Percentiles rank a stretch among this genome's conserved stretches.
Conservation (phyloP, 306 rosid species). For the Vigna mungo region DNA sequence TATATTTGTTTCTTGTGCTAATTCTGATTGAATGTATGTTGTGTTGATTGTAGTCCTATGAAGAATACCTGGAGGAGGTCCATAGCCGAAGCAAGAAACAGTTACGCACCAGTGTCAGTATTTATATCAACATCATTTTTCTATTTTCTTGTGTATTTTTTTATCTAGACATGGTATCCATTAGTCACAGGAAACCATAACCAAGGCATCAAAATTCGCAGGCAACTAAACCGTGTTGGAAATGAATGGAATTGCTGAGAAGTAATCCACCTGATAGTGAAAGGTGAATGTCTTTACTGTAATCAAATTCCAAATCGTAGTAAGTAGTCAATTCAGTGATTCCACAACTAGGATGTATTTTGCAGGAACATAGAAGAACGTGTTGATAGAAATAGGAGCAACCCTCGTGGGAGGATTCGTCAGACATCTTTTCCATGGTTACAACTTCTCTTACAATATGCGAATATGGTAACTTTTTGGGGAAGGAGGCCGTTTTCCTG, state of each 20-base stretch:
- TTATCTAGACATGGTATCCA: constrained; percentile 3
- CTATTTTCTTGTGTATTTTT: not conserved
- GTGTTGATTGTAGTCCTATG: constrained; percentile 50
- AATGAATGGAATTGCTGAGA: constrained; percentile 34
- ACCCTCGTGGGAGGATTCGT: constrained; percentile 38
- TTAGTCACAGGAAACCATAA: constrained; percentile 34
- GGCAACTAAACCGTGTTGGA: constrained; percentile 40
- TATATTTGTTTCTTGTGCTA: constrained; percentile 24
- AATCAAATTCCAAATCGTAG: not conserved
- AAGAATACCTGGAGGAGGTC: constrained; percentile 53
- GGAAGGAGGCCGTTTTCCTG: constrained; percentile 34
- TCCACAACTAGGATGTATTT: constrained; percentile 10
- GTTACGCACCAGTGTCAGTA: constrained; percentile 42
- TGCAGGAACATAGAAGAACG: constrained; percentile 34
- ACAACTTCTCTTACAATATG: constrained; percentile 22
- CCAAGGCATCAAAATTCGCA: constrained; percentile 40
- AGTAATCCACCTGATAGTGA: constrained; percentile 47
- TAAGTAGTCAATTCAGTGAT: constrained; percentile 24
- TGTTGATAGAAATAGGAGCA: constrained; percentile 36
- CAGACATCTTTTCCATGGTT: constrained; percentile 20
- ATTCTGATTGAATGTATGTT: not conserved
- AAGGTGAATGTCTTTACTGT: constrained; percentile 43
- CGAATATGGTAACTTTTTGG: not conserved
- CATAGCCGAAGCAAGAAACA: constrained; percentile 50
- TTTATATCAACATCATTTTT: constrained; percentile 31